Conservation (phyloP, 1,284 basidiomycete genomes). For the Ceratobasidium sp. region DNA sequence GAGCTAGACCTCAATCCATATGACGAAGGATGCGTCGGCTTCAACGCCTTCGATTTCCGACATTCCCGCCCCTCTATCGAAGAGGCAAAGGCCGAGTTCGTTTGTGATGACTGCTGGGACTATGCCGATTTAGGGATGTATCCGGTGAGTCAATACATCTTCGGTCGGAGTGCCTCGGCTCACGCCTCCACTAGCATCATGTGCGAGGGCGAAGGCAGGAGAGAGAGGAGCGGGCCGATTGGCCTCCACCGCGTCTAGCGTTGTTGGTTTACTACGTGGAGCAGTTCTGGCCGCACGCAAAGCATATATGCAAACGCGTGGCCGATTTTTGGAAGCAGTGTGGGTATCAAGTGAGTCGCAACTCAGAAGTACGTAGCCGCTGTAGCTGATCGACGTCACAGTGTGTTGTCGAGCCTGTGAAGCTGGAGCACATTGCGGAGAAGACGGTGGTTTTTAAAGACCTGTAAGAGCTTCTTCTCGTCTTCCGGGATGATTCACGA, state of each 20-base stretch:
- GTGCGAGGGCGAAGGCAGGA: not conserved
- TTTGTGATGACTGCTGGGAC: slow-evolving; percentile 21
- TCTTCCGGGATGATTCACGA: too few species aligned
- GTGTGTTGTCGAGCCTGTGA: slow-evolving; percentile 36
- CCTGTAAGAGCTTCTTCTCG: slow-evolving; percentile 17
- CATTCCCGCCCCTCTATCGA: not conserved
- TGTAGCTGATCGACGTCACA: not conserved
- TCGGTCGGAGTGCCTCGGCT: not conserved
- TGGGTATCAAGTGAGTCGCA: slow-evolving; percentile 24
- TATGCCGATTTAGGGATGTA: not conserved
- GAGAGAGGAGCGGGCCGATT: not conserved
- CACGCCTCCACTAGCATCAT: not conserved
- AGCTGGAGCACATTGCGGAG: slow-evolving; percentile 18
- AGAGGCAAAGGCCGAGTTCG: slow-evolving; percentile 8
- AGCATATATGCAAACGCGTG: not conserved
- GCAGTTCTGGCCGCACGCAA: slow-evolving; percentile 32
- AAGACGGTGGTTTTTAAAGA: not conserved
- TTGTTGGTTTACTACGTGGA: slow-evolving; percentile 21
- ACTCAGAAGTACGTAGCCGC: not conserved
- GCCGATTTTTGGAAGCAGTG: not conserved
- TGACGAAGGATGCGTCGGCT: slow-evolving; percentile 23
- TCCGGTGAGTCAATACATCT: slow-evolving; percentile 11
- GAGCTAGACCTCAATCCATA: not conserved
- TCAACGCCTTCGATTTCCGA: not conserved
- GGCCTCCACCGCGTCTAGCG: slow-evolving; percentile 12